A percentile compares a stretch with the other conserved stretches of the same genome.
phyloP scores from a whole-genome alignment of 495 filamentous ascomycete species.

The Sordaria brevicollis region DNA sequence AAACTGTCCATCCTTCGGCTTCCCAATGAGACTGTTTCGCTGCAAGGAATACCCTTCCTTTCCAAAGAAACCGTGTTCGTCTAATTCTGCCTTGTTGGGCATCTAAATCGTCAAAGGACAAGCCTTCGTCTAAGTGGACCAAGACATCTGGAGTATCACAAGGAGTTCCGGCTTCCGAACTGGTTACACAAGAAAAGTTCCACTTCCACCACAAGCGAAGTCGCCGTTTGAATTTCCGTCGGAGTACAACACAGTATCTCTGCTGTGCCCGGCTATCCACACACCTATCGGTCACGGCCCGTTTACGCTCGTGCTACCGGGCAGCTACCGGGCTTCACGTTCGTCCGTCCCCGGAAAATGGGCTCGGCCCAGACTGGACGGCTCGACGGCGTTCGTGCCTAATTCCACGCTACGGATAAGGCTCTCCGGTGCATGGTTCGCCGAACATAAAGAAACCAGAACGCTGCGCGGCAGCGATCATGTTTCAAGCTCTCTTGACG shows the following conservation, averaged over 20 bases:
- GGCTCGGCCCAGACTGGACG: not conserved
- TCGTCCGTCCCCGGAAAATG: not conserved
- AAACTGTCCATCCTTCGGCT: not conserved
- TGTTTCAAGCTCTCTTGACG: not conserved
- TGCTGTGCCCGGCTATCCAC: not conserved
- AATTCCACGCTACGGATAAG: not conserved
- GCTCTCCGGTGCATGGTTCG: not conserved
- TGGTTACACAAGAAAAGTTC: not conserved
- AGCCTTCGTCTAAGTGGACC: not conserved
- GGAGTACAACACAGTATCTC: not conserved
- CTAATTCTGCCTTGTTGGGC: not conserved
- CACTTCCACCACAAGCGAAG: not conserved
- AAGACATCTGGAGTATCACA: not conserved
- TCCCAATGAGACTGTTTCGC: not conserved
- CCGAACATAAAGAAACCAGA: not conserved
- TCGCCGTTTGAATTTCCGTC: not conserved
- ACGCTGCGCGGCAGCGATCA: not conserved
- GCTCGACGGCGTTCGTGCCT: not conserved
- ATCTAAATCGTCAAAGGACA: not conserved
- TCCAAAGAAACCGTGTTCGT: not conserved
- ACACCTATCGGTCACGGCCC: not conserved
- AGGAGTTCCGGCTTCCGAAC: not conserved
- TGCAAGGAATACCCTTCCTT: not conserved
- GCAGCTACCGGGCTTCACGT: not conserved
- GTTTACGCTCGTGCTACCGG: not conserved